Percentiles rank a stretch among this genome's conserved stretches.
phyloP scores from a whole-genome alignment of 495 filamentous ascomycete genomes.

The Diplogelasinospora grovesii region DNA sequence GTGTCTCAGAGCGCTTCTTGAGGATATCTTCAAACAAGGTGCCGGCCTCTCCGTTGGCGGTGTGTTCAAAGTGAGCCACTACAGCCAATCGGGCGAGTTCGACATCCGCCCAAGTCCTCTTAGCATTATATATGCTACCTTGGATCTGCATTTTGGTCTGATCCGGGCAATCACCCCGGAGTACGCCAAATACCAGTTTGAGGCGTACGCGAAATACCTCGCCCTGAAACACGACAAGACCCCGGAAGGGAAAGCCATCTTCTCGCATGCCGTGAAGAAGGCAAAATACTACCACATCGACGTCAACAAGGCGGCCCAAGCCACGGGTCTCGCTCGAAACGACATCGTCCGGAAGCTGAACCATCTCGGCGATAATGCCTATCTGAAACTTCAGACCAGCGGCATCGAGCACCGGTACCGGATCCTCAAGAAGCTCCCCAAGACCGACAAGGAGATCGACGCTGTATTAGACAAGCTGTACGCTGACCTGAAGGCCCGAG shows the following conservation, averaged over 20 bases:
- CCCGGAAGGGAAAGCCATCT: constrained; percentile 30
- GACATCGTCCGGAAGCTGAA: constrained; percentile 46
- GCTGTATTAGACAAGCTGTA: constrained; percentile 38
- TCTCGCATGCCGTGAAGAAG: constrained; percentile 22
- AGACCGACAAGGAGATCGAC: constrained; percentile 27
- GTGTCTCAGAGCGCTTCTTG: constrained; percentile 38
- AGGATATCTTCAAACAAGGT: constrained; percentile 36
- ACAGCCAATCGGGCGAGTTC: constrained; percentile 34
- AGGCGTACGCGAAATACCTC: constrained; percentile 21
- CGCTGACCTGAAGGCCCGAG: constrained; percentile 39
- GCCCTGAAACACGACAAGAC: constrained; percentile 21
- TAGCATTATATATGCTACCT: constrained; percentile 41
- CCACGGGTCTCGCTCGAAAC: constrained; percentile 22
- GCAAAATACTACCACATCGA: constrained; percentile 34
- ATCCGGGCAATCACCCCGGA: constrained; percentile 50
- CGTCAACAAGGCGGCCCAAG: constrained; percentile 27
- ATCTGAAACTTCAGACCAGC: constrained; percentile 40
- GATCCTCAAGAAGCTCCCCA: constrained; percentile 39
- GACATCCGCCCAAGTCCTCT: constrained; percentile 38
- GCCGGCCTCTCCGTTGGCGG: constrained; percentile 25
- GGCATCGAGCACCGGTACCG: constrained; percentile 46
- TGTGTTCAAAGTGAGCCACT: constrained; percentile 38
- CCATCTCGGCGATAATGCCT: constrained; percentile 34
- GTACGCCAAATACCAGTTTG: constrained; percentile 47
- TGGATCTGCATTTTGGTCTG: constrained; percentile 49